A percentile compares a stretch with the other conserved stretches of the same genome.
phyloP scores from a whole-genome alignment of 345 rosid genomes.

The Eucalyptus pauciflora region DNA sequence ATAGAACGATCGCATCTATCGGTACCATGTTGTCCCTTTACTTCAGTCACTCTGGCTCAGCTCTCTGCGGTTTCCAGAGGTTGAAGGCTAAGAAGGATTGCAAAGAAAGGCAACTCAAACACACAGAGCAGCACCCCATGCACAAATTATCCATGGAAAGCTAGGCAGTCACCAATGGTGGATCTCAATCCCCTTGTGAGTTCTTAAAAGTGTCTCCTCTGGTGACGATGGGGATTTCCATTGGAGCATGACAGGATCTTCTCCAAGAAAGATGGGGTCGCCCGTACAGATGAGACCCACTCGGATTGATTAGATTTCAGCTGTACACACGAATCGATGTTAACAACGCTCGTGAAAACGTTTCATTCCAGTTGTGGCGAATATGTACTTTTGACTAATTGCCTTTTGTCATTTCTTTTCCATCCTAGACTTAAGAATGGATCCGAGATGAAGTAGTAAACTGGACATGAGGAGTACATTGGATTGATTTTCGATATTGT shows the following conservation, averaged over 20 bases:
- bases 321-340: not conserved
- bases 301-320: not conserved
- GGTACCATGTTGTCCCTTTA: not conserved
- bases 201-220: no score
- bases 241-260: not conserved
- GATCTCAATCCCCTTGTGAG: not conserved
- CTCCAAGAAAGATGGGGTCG: not conserved
- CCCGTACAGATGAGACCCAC: no score
- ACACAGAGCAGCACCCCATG: not conserved
- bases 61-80: not conserved
- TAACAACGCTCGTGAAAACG: not conserved
- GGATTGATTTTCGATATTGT: not conserved
- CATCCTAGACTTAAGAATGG: not conserved
- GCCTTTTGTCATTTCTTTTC: not conserved
- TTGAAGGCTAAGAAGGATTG: not conserved
- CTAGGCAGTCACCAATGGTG: not conserved
- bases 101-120: not conserved
- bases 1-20: not conserved
- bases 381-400: not conserved
- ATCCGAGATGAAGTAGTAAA: not conserved
- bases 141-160: not conserved
- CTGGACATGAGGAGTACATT: not conserved
- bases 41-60: not conserved
- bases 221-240: not conserved
- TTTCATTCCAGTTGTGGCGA: not conserved